Percentiles rank a stretch among this genome's conserved stretches.
Evolutionary conservation across 2,329 filamentous ascomycete genomes (phyloP).

Genomic region (Myotisia sp.): DNA sequence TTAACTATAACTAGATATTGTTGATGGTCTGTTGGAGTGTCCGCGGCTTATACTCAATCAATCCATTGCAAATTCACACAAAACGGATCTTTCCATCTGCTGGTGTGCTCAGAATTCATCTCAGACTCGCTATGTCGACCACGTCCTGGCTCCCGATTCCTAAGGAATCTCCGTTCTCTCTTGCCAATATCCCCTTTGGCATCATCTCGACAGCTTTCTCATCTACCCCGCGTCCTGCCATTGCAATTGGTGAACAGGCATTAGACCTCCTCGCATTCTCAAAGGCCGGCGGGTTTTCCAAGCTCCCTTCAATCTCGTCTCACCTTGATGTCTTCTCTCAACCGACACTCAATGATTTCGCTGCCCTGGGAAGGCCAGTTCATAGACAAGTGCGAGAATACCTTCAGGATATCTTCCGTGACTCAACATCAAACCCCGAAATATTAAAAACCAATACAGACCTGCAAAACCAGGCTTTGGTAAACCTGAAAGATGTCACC

Average conservation of each 20-base stretch:
- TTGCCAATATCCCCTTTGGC: constrained; percentile 72
- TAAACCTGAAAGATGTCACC: constrained; percentile 45
- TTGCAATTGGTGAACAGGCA: constrained; percentile 59
- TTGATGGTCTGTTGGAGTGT: too few species aligned
- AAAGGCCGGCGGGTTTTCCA: constrained; percentile 44
- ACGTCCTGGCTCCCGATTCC: constrained; percentile 49
- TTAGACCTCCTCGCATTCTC: constrained; percentile 55
- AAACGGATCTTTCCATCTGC: too few species aligned
- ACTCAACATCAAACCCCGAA: constrained; percentile 44
- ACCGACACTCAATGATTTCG: constrained; percentile 58
- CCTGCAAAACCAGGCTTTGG: constrained; percentile 43
- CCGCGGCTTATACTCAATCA: too few species aligned
- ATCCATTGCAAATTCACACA: too few species aligned
- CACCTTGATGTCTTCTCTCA: constrained; percentile 49
- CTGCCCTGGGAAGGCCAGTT: constrained; percentile 52
- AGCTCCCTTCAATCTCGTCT: constrained; percentile 41
- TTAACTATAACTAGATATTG: too few species aligned
- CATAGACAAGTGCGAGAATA: constrained; percentile 55
- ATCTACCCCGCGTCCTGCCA: constrained; percentile 46
- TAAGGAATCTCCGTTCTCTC: constrained; percentile 51
- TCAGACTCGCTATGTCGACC: constrained; percentile 15
- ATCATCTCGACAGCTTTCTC: constrained; percentile 54
- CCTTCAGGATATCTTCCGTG: constrained; percentile 52
- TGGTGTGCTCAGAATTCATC: too few species aligned
- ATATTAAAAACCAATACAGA: constrained; percentile 48